Percentiles rank a stretch among this genome's conserved stretches.
phyloP scores from a whole-genome alignment of 1,139 yeast genomes.

The Keqinozyma sinolaborantium region DNA sequence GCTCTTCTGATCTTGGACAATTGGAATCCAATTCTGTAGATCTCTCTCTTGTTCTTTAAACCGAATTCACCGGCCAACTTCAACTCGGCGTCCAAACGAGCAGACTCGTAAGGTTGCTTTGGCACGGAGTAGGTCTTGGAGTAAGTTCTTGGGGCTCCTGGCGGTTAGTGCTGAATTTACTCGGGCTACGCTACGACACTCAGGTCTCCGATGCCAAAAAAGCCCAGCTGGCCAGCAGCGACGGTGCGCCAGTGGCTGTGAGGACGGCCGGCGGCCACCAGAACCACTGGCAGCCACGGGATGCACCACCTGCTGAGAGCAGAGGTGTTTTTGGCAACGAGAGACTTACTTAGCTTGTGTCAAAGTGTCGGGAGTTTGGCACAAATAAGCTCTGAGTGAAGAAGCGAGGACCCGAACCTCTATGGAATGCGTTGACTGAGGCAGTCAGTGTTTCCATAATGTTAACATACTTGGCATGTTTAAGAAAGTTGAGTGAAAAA shows the following conservation, averaged over 20 bases:
- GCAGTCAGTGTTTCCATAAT: background rate
- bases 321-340: too few species aligned
- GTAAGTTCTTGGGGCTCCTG: conserved; percentile 98
- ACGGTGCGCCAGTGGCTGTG: too few species aligned
- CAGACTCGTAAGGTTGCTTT: conserved; percentile 98
- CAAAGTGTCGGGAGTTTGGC: conserved; percentile 92
- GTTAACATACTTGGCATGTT: conserved; percentile 58
- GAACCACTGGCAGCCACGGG: too few species aligned
- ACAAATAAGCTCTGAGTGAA: conserved; percentile 30
- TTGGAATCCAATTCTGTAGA: conserved; percentile 98
- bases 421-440: conserved; percentile 9
- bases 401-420: conserved; percentile 77
- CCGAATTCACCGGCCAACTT: conserved; percentile 99
- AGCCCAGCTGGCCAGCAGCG: too few species aligned
- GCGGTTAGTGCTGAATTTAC: conserved; percentile 11
- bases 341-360: conserved; percentile 26
- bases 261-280: too few species aligned
- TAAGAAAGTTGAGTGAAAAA: conserved; percentile 10
- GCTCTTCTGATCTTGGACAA: conserved; percentile 99
- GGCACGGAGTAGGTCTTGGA: conserved; percentile 99
- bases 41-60: conserved; percentile 99
- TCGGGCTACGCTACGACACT: too few species aligned
- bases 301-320: too few species aligned
- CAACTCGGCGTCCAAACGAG: conserved; percentile 99
- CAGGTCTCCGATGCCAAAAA: too few species aligned